phyloP scores from a whole-genome alignment of 345 rosid genomes.

The Syzygium grande region DNA sequence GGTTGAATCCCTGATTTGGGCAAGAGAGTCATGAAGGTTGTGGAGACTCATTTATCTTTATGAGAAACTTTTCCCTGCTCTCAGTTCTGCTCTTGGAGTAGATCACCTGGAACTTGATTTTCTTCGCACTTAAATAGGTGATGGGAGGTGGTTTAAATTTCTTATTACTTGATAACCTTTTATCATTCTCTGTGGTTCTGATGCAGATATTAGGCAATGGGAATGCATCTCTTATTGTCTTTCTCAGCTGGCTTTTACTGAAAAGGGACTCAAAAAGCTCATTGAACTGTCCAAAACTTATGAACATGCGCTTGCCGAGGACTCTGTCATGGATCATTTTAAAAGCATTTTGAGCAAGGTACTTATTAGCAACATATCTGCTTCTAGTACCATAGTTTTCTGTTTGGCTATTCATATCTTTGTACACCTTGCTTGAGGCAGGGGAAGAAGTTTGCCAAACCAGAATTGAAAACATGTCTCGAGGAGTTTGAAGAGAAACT shows the following conservation, averaged over 20 bases:
- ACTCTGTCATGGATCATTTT: conserved; percentile 77
- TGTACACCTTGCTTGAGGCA: conserved; percentile 18
- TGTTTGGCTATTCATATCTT: not conserved
- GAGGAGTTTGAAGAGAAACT: conserved; percentile 98
- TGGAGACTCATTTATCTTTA: not conserved
- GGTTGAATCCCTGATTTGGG: not conserved
- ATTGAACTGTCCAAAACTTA: conserved; percentile 79
- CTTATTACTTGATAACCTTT: not conserved
- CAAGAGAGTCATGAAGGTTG: not conserved
- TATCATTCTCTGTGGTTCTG: not conserved
- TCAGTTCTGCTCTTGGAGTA: not conserved
- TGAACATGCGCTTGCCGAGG: conserved; percentile 76
- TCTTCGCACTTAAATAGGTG: not conserved
- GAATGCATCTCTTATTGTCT: conserved; percentile 91
- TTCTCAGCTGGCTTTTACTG: conserved; percentile 86
- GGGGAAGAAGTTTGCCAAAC: conserved; percentile 94
- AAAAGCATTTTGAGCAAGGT: conserved; percentile 90
- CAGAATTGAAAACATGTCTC: conserved; percentile 77
- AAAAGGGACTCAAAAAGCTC: conserved; percentile 88
- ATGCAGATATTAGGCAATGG: conserved; percentile 85
- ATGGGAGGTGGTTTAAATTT: not conserved
- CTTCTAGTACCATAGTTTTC: not conserved
- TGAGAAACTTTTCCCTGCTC: not conserved
- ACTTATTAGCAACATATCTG: not conserved
- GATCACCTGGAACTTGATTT: not conserved